A percentile compares a stretch with the other conserved stretches of the same genome.
Evolutionary conservation across 805 yeast species (phyloP).

Genomic region (Wickerhamiella kazuoi): DNA sequence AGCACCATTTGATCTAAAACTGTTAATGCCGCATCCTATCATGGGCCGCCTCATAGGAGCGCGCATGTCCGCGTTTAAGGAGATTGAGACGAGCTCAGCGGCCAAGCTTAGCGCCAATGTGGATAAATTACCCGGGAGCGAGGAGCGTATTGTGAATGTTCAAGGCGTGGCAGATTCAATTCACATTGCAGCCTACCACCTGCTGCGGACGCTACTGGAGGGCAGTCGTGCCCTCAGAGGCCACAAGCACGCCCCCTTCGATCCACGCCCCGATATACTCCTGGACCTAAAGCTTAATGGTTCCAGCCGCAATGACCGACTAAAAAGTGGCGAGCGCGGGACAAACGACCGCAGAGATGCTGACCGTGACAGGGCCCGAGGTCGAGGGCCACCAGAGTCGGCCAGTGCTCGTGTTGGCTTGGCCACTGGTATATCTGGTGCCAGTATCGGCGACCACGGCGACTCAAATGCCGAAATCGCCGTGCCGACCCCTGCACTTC

Average conservation of each 20-base stretch:
- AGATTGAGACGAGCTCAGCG: slow-evolving; percentile 67
- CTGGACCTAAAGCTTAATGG: no score
- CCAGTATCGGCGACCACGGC: no score
- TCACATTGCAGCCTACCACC: slow-evolving; percentile 63
- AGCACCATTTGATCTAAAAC: slow-evolving; percentile 35
- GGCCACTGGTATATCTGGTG: no score
- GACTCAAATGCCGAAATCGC: no score
- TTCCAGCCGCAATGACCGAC: no score
- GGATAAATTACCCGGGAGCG: slow-evolving; percentile 51
- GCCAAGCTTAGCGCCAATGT: slow-evolving; percentile 62
- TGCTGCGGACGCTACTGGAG: slow-evolving; percentile 22
- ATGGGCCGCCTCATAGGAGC: slow-evolving; percentile 73
- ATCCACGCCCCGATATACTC: not conserved
- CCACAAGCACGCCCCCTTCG: not conserved
- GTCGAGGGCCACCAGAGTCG: no score
- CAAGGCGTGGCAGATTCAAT: slow-evolving; percentile 75
- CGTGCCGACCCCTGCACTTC: no score
- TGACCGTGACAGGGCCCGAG: no score
- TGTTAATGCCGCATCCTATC: slow-evolving; percentile 59
- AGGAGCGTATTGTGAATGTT: slow-evolving; percentile 55
- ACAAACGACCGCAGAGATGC: no score
- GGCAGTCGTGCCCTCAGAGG: not conserved
- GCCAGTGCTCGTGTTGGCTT: not conserved
- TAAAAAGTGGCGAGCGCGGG: no score
- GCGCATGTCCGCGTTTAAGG: slow-evolving; percentile 53